These are phyloP conservation scores for Boletellus ananas DNA, from an alignment of 768 basidiomycete genomes.

Conservation along the genomic window DNA sequence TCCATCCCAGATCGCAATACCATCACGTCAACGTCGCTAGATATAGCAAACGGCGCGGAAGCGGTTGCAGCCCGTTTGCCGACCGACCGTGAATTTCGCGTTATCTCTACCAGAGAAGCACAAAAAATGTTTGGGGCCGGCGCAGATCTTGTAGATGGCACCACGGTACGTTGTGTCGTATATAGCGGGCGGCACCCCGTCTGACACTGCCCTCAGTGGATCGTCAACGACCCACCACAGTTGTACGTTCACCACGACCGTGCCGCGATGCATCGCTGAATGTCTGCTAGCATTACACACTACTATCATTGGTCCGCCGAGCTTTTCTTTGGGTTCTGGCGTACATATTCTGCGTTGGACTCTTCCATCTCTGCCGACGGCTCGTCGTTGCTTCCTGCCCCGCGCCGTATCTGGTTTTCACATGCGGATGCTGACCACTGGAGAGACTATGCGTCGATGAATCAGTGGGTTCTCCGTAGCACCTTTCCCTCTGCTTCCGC, in stretches of 20 bases:
- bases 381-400: constrained; percentile 66
- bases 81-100: constrained; percentile 70
- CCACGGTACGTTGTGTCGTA: constrained; percentile 46
- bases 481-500: constrained; percentile 77
- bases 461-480: constrained; percentile 77
- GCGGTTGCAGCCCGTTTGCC: constrained; percentile 62
- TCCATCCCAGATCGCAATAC: constrained; percentile 59
- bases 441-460: constrained; percentile 91
- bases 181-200: background rate
- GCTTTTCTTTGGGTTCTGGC: constrained; percentile 89
- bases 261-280: background rate
- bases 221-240: constrained; percentile 83
- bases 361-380: constrained; percentile 61
- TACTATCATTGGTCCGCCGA: constrained; percentile 96
- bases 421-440: constrained; percentile 73
- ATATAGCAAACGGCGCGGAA: constrained; percentile 54
- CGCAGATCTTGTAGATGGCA: constrained; percentile 76
- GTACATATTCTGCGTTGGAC: constrained; percentile 82
- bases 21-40: constrained; percentile 68
- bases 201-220: constrained; percentile 45
- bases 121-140: constrained; percentile 62
- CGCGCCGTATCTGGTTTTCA: constrained; percentile 72
- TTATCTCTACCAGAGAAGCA: constrained; percentile 70
- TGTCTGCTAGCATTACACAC: constrained; percentile 64
- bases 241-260: constrained; percentile 50